Base-by-base conservation (phyloP, 2,329 filamentous ascomycete species). In the Pseudogymnoascus sp. region DNA sequence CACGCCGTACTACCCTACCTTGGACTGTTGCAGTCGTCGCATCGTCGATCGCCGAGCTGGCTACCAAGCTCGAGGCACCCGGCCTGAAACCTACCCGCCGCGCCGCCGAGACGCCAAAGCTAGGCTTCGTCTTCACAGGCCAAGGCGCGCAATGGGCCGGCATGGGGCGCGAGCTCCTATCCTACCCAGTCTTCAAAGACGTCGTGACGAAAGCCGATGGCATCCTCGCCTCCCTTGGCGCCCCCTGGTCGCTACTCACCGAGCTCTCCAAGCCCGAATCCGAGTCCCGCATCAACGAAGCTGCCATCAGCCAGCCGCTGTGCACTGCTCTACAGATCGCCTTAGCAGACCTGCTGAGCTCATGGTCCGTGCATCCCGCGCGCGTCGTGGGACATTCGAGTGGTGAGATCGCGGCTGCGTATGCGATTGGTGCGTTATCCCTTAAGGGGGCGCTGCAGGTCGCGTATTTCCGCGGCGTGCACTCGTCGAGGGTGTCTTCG, bases 331-430 rank as follows among this genome's bases (percentile, higher is more conserved):
- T 83, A 1, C 81, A 83, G 67, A 71, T 83, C 21, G 64, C 75
- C 1, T 68, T 83, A 5, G 75, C 77, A 0, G 73, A 77, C 12
- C 71, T 83, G 2, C 70, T 83, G 1, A 57, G 73, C 23, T 76
- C 76, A 1, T 81, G 77, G 76, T 75, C 74, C 1, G 71, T 82
- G 16, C 66, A 64, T 7, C 77, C 79, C 0, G 59, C 68, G 0
- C 73, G 72, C 3, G 78, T 81, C 0, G 71, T 74, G 2, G 78
- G 80, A 0, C 80, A 82, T 66, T 81, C 78, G 0, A 76, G 73
- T 57, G 80, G 80, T 11, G 80, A 83, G 63, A 81, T 82, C 26
- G 78, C 70, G 1, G 79, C 79, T 4, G 80, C 80, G 0, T 81
- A 78, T 63, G 74, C 78, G 1, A 70, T 76, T 2, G 77, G 76